A percentile compares a stretch with the other conserved stretches of the same genome.
Conservation (phyloP, 2,329 filamentous ascomycete species). For the Coniochaeta sp. region DNA sequence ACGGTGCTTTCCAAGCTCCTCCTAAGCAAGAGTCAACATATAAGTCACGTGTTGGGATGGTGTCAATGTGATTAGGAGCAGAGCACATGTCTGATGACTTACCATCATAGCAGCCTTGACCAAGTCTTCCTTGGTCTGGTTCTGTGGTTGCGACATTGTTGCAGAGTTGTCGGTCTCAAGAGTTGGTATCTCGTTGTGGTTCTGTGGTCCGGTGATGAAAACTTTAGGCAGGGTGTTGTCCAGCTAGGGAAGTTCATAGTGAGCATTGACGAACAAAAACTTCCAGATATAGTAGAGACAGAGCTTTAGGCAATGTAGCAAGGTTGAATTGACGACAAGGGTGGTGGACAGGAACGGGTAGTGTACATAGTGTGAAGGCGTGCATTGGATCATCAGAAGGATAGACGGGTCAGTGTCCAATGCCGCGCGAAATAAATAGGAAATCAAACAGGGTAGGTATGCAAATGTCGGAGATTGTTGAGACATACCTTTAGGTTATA, state of each 20-base stretch:
- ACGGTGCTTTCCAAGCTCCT: not conserved
- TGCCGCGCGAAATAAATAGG: not conserved
- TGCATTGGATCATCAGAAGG: not conserved
- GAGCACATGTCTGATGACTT: not conserved
- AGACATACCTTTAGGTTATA: not conserved
- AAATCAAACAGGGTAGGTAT: too few species aligned
- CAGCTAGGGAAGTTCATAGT: not conserved
- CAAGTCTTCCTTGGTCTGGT: not conserved
- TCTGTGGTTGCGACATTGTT: not conserved
- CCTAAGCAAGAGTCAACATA: not conserved
- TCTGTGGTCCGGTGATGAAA: not conserved
- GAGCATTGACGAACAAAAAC: not conserved
- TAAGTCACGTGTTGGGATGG: not conserved
- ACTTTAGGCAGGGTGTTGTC: not conserved
- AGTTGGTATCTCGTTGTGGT: not conserved
- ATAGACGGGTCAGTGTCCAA: not conserved
- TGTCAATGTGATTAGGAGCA: not conserved
- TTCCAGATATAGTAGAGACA: not conserved
- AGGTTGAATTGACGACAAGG: not conserved
- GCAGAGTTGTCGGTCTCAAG: not conserved
- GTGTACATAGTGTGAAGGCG: not conserved
- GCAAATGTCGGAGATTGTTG: not conserved
- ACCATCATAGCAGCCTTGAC: constrained; percentile 1
- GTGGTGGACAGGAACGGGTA: not conserved
- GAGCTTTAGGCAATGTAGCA: not conserved